Percentiles rank a stretch among this genome's conserved stretches.
Evolutionary conservation across 495 filamentous ascomycete species (phyloP).

Genomic region (Daldinia decipiens): DNA sequence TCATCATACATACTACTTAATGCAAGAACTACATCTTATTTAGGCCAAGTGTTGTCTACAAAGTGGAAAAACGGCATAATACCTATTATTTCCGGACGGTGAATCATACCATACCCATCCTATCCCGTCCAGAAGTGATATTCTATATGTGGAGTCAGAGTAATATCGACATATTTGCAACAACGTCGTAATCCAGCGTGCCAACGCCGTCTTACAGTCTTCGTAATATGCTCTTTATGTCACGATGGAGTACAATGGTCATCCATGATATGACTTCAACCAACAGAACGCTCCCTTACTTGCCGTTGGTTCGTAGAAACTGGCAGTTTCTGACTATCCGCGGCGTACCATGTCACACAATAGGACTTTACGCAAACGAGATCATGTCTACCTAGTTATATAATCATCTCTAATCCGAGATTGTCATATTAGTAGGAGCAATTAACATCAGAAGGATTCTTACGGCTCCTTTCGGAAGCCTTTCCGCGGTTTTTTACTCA

Average conservation of each 20-base stretch:
- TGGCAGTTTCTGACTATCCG: background rate
- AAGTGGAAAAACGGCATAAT: background rate
- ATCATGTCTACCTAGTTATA: background rate
- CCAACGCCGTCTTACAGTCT: background rate
- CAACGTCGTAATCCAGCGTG: background rate
- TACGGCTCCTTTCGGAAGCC: background rate
- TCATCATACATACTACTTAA: background rate
- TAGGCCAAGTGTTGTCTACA: background rate
- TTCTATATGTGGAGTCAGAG: background rate
- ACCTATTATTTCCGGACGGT: background rate
- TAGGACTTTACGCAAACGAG: background rate
- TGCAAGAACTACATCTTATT: background rate
- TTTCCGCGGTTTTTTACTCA: background rate
- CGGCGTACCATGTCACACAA: background rate
- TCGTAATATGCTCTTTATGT: background rate
- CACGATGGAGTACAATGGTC: background rate
- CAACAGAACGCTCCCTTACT: background rate
- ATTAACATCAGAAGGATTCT: background rate
- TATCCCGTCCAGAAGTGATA: background rate
- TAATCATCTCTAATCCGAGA: background rate
- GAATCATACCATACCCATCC: background rate
- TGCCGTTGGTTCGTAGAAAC: background rate
- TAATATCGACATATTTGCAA: background rate
- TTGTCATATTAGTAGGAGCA: constrained; percentile 3
- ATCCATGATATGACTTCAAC: background rate